These are phyloP conservation scores for Entophlyctis luteolus DNA, from an alignment of 192 early-diverging fungal genomes.

Conservation along the genomic window DNA sequence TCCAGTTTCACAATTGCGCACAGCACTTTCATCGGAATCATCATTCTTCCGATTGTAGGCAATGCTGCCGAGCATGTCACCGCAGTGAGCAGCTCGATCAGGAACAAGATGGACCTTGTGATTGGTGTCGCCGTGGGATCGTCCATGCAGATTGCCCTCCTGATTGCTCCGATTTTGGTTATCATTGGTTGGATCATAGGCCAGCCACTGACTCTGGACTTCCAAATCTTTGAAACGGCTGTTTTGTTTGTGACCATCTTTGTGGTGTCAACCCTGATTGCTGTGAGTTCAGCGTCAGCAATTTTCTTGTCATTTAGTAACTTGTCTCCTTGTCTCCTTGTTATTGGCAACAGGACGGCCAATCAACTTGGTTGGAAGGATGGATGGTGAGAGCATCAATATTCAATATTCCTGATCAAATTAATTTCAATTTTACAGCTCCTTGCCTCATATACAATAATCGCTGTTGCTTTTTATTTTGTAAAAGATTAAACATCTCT, in stretches of 20 bases:
- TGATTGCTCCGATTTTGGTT: conserved; percentile 30
- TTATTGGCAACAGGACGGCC: conserved; percentile 61
- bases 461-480: conserved; percentile 79
- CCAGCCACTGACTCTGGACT: conserved; percentile 77
- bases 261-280: conserved; percentile 44
- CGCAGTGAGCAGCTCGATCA: conserved; percentile 74
- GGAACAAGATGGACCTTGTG: conserved; percentile 90
- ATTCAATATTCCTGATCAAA: no score
- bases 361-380: conserved; percentile 91
- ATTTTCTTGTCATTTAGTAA: neutral
- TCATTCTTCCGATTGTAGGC: conserved; percentile 87
- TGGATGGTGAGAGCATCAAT: no score
- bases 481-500: neutral
- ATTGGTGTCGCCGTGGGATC: conserved; percentile 85
- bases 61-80: conserved; percentile 89
- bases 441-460: conserved; percentile 76
- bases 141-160: conserved; percentile 74
- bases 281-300: neutral
- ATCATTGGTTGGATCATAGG: conserved; percentile 85
- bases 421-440: no score
- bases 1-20: no score
- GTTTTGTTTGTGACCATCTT: conserved; percentile 70
- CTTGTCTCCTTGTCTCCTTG: neutral
- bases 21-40: conserved; percentile 88
- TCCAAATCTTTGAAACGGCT: conserved; percentile 77